Percentiles rank a stretch among this genome's conserved stretches.
Conservation (phyloP, 805 yeast species). For the Lipomyces kockii region DNA sequence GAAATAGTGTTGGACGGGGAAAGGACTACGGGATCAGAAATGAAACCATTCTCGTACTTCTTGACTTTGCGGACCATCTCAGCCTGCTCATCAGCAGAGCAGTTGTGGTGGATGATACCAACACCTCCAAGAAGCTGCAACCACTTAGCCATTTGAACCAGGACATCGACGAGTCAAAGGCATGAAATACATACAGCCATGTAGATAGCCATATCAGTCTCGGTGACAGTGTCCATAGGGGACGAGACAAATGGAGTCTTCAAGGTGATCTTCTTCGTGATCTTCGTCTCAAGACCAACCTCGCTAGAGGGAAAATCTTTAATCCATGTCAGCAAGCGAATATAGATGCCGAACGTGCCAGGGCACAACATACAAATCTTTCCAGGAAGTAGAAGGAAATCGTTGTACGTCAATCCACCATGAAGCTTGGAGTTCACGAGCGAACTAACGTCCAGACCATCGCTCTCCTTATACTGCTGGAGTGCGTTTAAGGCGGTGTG, state of each 20-base stretch:
- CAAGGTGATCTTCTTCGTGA: constrained; percentile 89
- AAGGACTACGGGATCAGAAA: constrained; percentile 89
- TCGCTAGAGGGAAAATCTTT: constrained; percentile 73
- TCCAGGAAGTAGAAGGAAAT: constrained; percentile 93
- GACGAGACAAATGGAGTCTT: constrained; percentile 96
- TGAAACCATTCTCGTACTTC: constrained; percentile 97
- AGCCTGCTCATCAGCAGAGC: constrained; percentile 96
- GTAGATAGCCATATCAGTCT: constrained; percentile 94
- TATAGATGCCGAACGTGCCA: too few species aligned
- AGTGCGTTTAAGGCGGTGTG: constrained; percentile 66
- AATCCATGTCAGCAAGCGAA: not conserved
- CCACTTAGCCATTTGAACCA: not conserved
- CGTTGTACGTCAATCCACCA: constrained; percentile 98
- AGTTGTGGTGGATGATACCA: constrained; percentile 98
- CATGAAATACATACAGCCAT: constrained; percentile 64
- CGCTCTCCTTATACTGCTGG: constrained; percentile 67
- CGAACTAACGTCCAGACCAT: constrained; percentile 81
- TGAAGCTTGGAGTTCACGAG: constrained; percentile 87
- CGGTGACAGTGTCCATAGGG: constrained; percentile 99
- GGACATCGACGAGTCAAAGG: not conserved
- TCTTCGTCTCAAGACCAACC: constrained; percentile 79
- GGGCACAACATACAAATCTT: constrained; percentile 56
- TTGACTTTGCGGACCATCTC: constrained; percentile 97
- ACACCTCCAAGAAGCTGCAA: constrained; percentile 84
- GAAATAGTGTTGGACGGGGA: constrained; percentile 76